phyloP scores from a whole-genome alignment of 106 monocot species.

The Dioscorea alata region DNA sequence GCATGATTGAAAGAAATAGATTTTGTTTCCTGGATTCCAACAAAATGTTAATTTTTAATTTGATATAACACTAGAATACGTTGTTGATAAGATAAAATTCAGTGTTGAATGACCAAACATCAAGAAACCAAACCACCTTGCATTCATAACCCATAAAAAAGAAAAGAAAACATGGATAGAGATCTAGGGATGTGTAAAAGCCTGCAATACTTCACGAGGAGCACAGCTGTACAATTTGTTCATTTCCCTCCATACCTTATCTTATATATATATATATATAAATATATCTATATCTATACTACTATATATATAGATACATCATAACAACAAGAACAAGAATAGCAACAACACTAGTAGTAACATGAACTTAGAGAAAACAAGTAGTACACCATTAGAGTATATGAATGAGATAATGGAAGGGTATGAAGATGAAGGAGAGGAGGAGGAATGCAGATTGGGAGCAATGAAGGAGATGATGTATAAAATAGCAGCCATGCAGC shows the following conservation, averaged over 20 bases:
- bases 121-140: slow-evolving; percentile 18
- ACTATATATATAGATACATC: slow-evolving; percentile 24
- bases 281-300: slow-evolving; percentile 21
- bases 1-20: background rate
- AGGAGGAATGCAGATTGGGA: slow-evolving; percentile 45
- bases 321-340: background rate
- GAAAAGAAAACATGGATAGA: slow-evolving; percentile 10
- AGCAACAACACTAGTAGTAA: slow-evolving; percentile 21
- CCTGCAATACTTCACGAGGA: slow-evolving; percentile 68
- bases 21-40: background rate
- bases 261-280: slow-evolving; percentile 24
- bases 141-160: slow-evolving; percentile 15
- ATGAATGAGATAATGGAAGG: background rate
- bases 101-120: slow-evolving; percentile 9
- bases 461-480: slow-evolving; percentile 92
- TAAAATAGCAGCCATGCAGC: slow-evolving; percentile 78
- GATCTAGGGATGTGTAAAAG: slow-evolving; percentile 58
- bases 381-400: slow-evolving; percentile 22
- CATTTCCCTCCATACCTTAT: slow-evolving; percentile 23
- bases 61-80: background rate
- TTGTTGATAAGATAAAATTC: background rate
- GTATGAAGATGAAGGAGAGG: background rate
- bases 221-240: slow-evolving; percentile 47
- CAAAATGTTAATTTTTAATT: background rate
- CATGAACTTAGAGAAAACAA: slow-evolving; percentile 36